phyloP scores from a whole-genome alignment of 805 yeast species.

The Lachancea cidri region DNA sequence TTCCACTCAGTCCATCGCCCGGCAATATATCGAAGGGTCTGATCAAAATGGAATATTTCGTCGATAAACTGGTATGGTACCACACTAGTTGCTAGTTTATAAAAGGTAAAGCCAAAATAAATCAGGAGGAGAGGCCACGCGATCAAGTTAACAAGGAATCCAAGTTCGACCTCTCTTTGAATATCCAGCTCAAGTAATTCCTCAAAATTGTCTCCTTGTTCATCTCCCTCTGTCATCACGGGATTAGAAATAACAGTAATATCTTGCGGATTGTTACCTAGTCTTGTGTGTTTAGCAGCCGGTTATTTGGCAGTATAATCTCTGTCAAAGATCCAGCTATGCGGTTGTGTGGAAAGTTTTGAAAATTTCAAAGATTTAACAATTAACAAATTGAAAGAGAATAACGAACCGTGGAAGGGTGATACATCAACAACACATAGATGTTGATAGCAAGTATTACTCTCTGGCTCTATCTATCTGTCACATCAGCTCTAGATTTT shows the following conservation, averaged over 20 bases:
- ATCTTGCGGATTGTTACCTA: not conserved
- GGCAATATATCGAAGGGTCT: constrained; percentile 60
- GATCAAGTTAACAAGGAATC: constrained; percentile 32
- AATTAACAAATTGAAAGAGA: not conserved
- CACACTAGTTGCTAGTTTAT: constrained; percentile 24
- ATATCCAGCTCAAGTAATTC: constrained; percentile 17
- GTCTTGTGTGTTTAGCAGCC: not conserved
- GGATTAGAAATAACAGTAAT: not conserved
- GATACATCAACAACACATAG: not conserved
- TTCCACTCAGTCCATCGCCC: constrained; percentile 72
- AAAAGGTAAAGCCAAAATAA: constrained; percentile 25
- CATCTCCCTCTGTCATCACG: not conserved
- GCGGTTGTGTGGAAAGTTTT: not conserved
- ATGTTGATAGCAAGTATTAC: not conserved
- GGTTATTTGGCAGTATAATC: too few relatives aligned
- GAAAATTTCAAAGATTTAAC: not conserved
- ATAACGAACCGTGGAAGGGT: not conserved
- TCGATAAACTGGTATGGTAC: constrained; percentile 40
- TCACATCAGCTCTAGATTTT: constrained; percentile 4
- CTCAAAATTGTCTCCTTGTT: constrained; percentile 6
- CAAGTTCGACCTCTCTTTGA: constrained; percentile 26
- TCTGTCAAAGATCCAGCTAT: too few relatives aligned
- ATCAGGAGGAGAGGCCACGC: constrained; percentile 29
- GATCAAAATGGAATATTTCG: constrained; percentile 82
- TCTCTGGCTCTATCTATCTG: not conserved